Base-by-base conservation (phyloP, 2,329 filamentous ascomycete species). In the Pseudomassariella vexata region DNA sequence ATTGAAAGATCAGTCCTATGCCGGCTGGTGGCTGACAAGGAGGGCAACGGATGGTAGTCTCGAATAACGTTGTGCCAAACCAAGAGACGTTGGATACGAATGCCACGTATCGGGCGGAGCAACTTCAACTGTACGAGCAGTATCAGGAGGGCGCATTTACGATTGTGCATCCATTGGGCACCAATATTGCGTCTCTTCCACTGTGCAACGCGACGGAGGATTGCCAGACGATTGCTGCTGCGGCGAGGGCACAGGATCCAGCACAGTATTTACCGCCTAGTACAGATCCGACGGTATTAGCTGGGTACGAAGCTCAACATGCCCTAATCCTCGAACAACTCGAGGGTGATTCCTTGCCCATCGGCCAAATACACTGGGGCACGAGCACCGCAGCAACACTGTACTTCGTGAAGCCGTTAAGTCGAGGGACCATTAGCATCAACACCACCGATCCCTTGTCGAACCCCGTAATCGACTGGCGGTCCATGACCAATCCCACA, bases 391-490 rank as follows among this genome's bases (percentile, higher is more conserved):
- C 48, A 20, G 48, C 45, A 9, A 32, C 54, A 3, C 48, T 62
- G 12, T 55, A 56, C 34, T 45, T 57, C 21, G 47, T 57, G 32
- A 57, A 63, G 38, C 60, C 61, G 3, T 49, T 63, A 24, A 59
- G 54, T 23, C 52, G 62, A 9, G 62, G 63, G 16, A 56, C 52
- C 14, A 52, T 65, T 29, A 53, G 50, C 22, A 56, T 65, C 26
- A 51, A 59, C 42, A 44, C 51, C 1, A 44, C 44, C 1, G 48
- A 63, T 43, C 57, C 59, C 9, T 45, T 50, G 6, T 48, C 39
- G 3, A 44, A 47, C 15, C 61, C 62, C 1, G 32, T 55, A 6
- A 50, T 65, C 20, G 60, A 67, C 45, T 59, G 59, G 40, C 55
- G 55, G 31, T 56, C 53, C 7, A 51, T 49, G 7, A 54, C 54